Evolutionary conservation across 2,329 filamentous ascomycete genomes (phyloP).

Genomic region (Trichophyton mentagrophytes): DNA sequence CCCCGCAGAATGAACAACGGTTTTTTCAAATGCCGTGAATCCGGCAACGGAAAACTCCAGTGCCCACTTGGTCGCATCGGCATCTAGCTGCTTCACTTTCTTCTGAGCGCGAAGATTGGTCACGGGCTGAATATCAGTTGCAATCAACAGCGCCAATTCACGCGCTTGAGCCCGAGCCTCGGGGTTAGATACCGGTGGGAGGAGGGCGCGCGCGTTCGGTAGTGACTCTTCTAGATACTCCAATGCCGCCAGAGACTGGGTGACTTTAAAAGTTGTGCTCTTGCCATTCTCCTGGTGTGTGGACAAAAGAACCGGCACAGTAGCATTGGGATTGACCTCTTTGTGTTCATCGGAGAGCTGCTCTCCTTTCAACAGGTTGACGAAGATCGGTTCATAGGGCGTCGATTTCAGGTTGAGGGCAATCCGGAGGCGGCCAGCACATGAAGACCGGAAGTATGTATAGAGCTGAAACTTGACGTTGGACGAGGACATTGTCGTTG

Average conservation of each 20-base stretch:
- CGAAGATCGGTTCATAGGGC: slow-evolving; percentile 33
- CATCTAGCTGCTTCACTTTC: slow-evolving; percentile 34
- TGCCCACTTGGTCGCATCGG: slow-evolving; percentile 37
- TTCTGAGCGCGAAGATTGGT: slow-evolving; percentile 46
- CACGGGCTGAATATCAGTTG: slow-evolving; percentile 47
- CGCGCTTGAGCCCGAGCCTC: slow-evolving; percentile 39
- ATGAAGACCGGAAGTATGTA: slow-evolving; percentile 52
- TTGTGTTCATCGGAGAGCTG: slow-evolving; percentile 37
- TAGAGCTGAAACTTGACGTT: slow-evolving; percentile 32
- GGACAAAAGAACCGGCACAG: slow-evolving; percentile 42
- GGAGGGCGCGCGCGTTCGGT: slow-evolving; percentile 28
- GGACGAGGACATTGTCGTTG: slow-evolving; percentile 5
- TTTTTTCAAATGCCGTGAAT: slow-evolving; percentile 44
- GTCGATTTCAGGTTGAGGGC: slow-evolving; percentile 45
- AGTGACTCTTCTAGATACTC: slow-evolving; percentile 50
- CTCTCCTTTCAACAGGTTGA: slow-evolving; percentile 45
- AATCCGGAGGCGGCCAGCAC: slow-evolving; percentile 49
- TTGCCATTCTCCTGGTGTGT: slow-evolving; percentile 9
- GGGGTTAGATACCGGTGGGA: slow-evolving; percentile 34
- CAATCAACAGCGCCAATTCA: slow-evolving; percentile 43
- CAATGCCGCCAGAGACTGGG: slow-evolving; percentile 47
- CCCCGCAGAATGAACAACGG: slow-evolving; percentile 31
- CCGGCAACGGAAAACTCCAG: slow-evolving; percentile 40
- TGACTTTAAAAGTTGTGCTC: slow-evolving; percentile 31
- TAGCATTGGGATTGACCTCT: slow-evolving; percentile 41